Conservation (phyloP, 176 grass and related monocot genomes). For the Neostapfia colusana region DNA sequence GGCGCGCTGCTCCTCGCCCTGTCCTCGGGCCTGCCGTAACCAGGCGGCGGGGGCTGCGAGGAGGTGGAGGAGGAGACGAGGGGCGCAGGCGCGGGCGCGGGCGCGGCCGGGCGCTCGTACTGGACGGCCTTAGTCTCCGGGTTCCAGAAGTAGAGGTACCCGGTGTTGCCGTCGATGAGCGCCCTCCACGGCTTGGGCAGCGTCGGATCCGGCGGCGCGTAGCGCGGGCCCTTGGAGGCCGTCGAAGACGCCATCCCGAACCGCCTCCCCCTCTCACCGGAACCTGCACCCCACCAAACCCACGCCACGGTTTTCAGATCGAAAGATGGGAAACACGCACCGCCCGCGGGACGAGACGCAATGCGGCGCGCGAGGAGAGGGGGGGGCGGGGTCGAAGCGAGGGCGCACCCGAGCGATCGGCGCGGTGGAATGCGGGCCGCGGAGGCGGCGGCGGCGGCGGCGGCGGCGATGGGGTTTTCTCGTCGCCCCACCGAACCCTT, state of each 20-base stretch:
- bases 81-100: background rate
- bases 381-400: background rate
- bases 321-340: background rate
- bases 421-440: slow-evolving; percentile 27
- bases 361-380: background rate
- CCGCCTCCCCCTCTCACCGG: background rate
- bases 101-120: slow-evolving; percentile 59
- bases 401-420: slow-evolving; percentile 14
- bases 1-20: slow-evolving; percentile 19
- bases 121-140: slow-evolving; percentile 71
- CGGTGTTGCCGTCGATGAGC: slow-evolving; percentile 81
- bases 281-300: slow-evolving; percentile 21
- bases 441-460: slow-evolving; percentile 5
- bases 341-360: background rate
- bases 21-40: slow-evolving; percentile 16
- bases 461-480: slow-evolving; percentile 5
- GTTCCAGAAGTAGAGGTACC: slow-evolving; percentile 93
- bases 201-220: slow-evolving; percentile 70
- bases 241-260: slow-evolving; percentile 23
- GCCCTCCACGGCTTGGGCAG: slow-evolving; percentile 78
- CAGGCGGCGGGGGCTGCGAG: slow-evolving; percentile 23
- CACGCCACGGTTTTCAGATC: slow-evolving; percentile 33
- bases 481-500: slow-evolving; percentile 20
- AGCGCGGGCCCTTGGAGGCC: slow-evolving; percentile 40
- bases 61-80: background rate